A percentile compares a stretch with the other conserved stretches of the same genome.
Conservation (phyloP, 1,284 basidiomycete species). For the Trametes polyzona region DNA sequence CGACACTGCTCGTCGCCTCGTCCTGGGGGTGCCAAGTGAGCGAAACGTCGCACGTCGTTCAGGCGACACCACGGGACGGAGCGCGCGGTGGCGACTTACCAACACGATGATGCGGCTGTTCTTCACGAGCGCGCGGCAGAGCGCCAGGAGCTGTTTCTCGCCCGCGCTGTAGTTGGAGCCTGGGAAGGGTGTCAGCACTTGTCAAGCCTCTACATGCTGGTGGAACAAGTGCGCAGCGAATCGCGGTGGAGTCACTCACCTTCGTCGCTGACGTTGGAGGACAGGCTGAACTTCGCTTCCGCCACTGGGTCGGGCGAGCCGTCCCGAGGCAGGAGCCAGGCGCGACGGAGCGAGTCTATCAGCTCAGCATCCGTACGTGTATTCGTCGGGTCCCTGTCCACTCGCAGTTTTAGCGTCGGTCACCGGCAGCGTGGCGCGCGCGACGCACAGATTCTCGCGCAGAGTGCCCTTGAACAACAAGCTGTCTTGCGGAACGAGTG, state of each 20-base stretch:
- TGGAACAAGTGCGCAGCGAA: not conserved
- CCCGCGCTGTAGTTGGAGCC: slow-evolving; percentile 78
- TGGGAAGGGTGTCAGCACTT: slow-evolving; percentile 26
- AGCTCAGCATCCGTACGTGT: slow-evolving; percentile 57
- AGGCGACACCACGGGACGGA: no score
- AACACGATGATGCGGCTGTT: slow-evolving; percentile 72
- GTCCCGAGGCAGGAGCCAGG: slow-evolving; percentile 61
- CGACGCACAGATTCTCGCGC: slow-evolving; percentile 47
- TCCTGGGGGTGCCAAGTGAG: slow-evolving; percentile 42
- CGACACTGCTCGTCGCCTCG: slow-evolving; percentile 85
- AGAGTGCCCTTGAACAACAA: slow-evolving; percentile 68
- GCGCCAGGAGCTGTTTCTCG: slow-evolving; percentile 77
- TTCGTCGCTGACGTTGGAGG: slow-evolving; percentile 66
- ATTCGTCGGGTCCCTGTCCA: slow-evolving; percentile 59
- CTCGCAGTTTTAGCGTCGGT: not conserved
- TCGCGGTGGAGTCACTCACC: no score
- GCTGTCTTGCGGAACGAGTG: slow-evolving; percentile 75
- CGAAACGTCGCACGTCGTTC: slow-evolving; percentile 6
- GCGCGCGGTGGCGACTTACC: slow-evolving; percentile 39
- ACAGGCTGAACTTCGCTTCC: slow-evolving; percentile 70
- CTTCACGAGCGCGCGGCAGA: slow-evolving; percentile 75
- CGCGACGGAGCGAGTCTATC: slow-evolving; percentile 56
- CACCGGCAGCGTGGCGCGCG: no score
- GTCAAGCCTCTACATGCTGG: not conserved
- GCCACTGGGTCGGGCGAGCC: slow-evolving; percentile 50